A percentile compares a stretch with the other conserved stretches of the same genome.
Conservation (phyloP, 352 stramenopile genomes). For the Phytophthora crassamura region DNA sequence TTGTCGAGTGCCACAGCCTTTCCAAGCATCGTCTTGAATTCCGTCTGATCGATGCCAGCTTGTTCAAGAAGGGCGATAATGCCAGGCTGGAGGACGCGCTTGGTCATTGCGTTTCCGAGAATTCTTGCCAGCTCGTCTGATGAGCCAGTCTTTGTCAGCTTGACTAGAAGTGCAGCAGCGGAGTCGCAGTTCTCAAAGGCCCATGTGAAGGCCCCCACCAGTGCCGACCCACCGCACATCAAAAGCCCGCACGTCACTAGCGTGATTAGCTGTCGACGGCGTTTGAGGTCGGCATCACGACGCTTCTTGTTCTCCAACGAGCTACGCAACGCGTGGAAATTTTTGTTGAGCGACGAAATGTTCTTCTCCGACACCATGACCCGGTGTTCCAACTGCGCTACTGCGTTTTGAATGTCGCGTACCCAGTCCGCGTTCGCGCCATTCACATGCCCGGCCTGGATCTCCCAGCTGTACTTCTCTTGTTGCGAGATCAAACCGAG, state of each 20-base stretch:
- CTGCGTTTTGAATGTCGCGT: conserved; percentile 27
- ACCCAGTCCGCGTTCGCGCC: conserved; percentile 42
- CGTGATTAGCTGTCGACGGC: background rate
- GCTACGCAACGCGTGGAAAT: background rate
- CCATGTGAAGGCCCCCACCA: background rate
- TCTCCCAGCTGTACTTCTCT: conserved; percentile 19
- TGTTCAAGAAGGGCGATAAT: background rate
- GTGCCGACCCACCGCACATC: background rate
- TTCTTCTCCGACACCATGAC: conserved; percentile 6
- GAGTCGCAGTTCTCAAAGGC: background rate
- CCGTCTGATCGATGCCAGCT: background rate
- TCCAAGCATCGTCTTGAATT: conserved; percentile 1
- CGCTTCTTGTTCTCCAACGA: conserved; percentile 4
- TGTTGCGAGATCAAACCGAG: conserved; percentile 1
- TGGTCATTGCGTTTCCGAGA: background rate
- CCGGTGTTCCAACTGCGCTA: conserved; percentile 11
- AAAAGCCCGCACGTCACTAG: background rate
- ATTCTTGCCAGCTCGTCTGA: background rate
- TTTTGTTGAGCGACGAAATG: conserved; percentile 7
- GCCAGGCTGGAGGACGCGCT: background rate
- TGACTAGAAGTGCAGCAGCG: background rate
- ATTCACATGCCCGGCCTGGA: conserved; percentile 36
- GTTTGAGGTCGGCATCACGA: background rate
- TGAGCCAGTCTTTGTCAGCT: conserved; percentile 3
- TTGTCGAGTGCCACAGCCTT: background rate